Base-by-base conservation (phyloP, 2,329 filamentous ascomycete species). In the Diaporthe velutina region DNA sequence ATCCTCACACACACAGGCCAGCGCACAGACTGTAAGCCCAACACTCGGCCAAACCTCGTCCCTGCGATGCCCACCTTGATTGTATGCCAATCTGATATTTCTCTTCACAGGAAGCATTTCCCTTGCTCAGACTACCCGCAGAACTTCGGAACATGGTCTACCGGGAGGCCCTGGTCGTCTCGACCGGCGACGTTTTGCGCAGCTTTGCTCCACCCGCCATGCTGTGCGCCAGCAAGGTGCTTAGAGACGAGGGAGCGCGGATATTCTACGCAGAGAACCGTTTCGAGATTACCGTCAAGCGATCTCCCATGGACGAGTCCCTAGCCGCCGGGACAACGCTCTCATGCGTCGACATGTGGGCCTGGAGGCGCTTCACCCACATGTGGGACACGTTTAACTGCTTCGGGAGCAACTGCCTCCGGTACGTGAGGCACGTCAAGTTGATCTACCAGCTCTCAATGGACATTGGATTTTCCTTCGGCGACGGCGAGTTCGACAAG, bases 241-340 rank as follows among this genome's bases (percentile, higher is more conserved):
- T 64, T 2, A 38, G 58, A 42, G 9, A 45, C 8, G 58, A 64
- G 15, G 58, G 25, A 0, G 2, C 12, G 3, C n/a, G 38, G 7
- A 7, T 45, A 0, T 64, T 30, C 58, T 64, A 64, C 4, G 4
- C 4, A 6, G 0, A 13, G 1, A 64, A 45, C 15, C 15, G 2
- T 0, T 64, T 64, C n/a, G 38, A 64, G 9, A 64, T 64, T 9
- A 30, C 38, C 8, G 4, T 64, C 13, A 19, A 22, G 38, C 38
- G 58, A 2, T 19, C 38, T 1, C 13, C 8, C 0, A 15, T 28
- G 3, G 25, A 45, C 2, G 13, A 30, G 25, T 3, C 7, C 1
- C 13, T 3, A 4, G 5, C 3, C 13, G 17, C n/a, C 7, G 3
- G 17, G 7, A 1, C 1, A 3, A 6, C 4, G 15, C 6, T 28